phyloP scores from a whole-genome alignment of 768 basidiomycete genomes.

The Lentinus tigrinus region DNA sequence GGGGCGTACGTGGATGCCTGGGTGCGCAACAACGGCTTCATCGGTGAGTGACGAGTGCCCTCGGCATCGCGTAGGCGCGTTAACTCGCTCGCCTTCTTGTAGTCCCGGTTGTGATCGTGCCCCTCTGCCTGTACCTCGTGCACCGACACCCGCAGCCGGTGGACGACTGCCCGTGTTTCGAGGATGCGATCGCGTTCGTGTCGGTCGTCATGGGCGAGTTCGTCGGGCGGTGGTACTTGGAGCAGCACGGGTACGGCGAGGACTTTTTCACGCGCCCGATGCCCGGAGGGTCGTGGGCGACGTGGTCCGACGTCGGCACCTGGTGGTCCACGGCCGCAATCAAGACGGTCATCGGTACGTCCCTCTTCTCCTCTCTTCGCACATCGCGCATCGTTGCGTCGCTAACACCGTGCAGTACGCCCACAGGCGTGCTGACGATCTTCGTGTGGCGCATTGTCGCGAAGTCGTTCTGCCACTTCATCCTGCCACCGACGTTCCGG shows the following conservation, averaged over 20 bases:
- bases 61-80: slow-evolving; percentile 16
- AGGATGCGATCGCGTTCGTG: slow-evolving; percentile 93
- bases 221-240: slow-evolving; percentile 65
- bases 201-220: slow-evolving; percentile 80
- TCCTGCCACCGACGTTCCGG: slow-evolving; percentile 86
- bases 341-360: slow-evolving; percentile 44
- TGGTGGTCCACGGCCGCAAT: slow-evolving; percentile 39
- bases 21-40: slow-evolving; percentile 38
- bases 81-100: slow-evolving; percentile 3
- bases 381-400: not conserved
- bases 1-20: slow-evolving; percentile 42
- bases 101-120: slow-evolving; percentile 60
- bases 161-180: slow-evolving; percentile 97
- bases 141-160: slow-evolving; percentile 92
- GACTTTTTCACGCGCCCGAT: slow-evolving; percentile 38
- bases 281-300: slow-evolving; percentile 56
- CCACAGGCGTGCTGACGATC: slow-evolving; percentile 69
- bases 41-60: slow-evolving; percentile 25
- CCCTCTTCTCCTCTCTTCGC: not conserved
- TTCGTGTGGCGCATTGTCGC: slow-evolving; percentile 88
- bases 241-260: slow-evolving; percentile 37
- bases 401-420: not conserved
- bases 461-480: slow-evolving; percentile 69
- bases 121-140: slow-evolving; percentile 70
- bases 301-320: slow-evolving; percentile 30